Evolutionary conservation across 2,329 filamentous ascomycete genomes (phyloP).

Genomic region (Ceratocystis huliohia): DNA sequence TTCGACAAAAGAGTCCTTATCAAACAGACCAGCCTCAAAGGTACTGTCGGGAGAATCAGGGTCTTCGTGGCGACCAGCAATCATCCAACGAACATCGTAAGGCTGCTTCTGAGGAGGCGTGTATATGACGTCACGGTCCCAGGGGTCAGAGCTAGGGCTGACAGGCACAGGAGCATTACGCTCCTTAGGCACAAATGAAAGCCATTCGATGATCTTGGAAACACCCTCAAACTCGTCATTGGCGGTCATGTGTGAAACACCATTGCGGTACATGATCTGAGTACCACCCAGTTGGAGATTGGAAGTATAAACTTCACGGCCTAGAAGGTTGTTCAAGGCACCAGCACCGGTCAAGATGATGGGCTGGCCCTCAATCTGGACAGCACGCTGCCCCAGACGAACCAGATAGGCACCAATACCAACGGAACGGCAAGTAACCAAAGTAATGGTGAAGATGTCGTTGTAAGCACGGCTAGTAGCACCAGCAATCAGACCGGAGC

Average conservation of each 20-base stretch:
- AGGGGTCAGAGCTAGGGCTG: conserved; percentile 67
- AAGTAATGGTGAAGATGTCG: conserved; percentile 95
- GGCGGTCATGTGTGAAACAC: conserved; percentile 97
- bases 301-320: conserved; percentile 96
- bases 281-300: conserved; percentile 98
- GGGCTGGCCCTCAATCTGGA: conserved; percentile 96
- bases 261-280: conserved; percentile 99
- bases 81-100: conserved; percentile 91
- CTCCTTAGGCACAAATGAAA: conserved; percentile 94
- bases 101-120: conserved; percentile 69
- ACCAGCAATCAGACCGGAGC: conserved; percentile 95
- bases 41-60: conserved; percentile 51
- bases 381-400: conserved; percentile 92
- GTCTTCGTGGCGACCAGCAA: conserved; percentile 52
- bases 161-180: conserved; percentile 89
- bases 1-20: conserved; percentile 94
- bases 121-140: conserved; percentile 87
- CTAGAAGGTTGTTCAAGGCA: conserved; percentile 94
- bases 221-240: conserved; percentile 96
- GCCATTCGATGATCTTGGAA: conserved; percentile 94
- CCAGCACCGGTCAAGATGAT: conserved; percentile 97
- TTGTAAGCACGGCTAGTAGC: conserved; percentile 95
- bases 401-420: conserved; percentile 99
- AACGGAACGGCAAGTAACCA: conserved; percentile 95
- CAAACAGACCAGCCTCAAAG: conserved; percentile 85